Base-by-base conservation (phyloP, 371 early-diverging fungal species). In the Mucor racemosus region DNA sequence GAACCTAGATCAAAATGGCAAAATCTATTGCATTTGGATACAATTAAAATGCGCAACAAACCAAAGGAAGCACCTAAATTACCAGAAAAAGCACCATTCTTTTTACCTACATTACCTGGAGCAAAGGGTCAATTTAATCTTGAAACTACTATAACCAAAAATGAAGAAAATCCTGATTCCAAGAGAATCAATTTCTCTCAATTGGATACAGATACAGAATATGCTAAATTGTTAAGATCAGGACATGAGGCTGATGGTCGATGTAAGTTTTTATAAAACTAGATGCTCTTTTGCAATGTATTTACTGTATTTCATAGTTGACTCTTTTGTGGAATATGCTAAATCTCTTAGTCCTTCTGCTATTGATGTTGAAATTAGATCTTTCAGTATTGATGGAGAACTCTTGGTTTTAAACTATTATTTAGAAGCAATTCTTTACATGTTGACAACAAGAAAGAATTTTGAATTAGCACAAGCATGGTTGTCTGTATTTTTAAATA, bases 31-130 rank as follows among this genome's bases (percentile, higher is more conserved):
- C 90, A 90, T 72, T 73, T 97, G 70, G 96, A 97, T 10, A 87
- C 91, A 7, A 95, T 97, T 82, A 96, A 97, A 81, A 85, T 93
- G 76, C 92, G 99, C 58, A 97, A 96, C 78, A 93, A 92, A 74
- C 95, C 98, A 21, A 90, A 84, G 63, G 90, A 91, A 72, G 87
- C 95, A 19, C 94, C 95, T 15, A 95, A 95, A 69, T 87, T 85
- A 17, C 94, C 95, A 33, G 97, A 94, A 72, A 84, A 87, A 59
- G 94, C 95, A 15, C 97, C 97, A 14, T 98, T 98, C 87, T 98
- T 98, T 82, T 77, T 98, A 71, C 90, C 91, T 10, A 91, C 95
- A 0, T 63, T 91, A 15, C 81, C 92, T 7, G 94, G 91, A 19
- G 87, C 88, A 5, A 81, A 86, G 44, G 87, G 90, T 40, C 84